Evolutionary conservation across 148 eudicot species (phyloP), one percentile per base, ranked within the genome.

Genomic region (Dysphania ambrosioides): DNA sequence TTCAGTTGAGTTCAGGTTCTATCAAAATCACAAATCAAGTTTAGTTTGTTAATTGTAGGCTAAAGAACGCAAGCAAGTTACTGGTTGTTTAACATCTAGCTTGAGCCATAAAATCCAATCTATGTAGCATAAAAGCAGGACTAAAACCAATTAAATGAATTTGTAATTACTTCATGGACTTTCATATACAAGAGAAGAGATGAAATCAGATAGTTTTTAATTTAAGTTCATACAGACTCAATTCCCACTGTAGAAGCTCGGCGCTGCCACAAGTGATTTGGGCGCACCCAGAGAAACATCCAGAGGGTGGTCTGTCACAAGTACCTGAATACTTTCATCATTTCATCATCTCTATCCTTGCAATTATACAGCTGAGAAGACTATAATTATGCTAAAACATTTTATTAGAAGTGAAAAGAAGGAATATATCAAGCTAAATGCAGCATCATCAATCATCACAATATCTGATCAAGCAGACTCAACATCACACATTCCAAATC

Each of bases 251-350:
- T 70, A 78, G 74, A 66, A 69, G 84, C 78, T 78, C 84, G 81
- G 84, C 78, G 32, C 84, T 44, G 78, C 84, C 80, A 74, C 78
- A 81, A 76, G 60, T 47, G 15, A 62, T 23, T 73, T 69, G 72
- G 80, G 84, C 81, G 81, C 84, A 32, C 84, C 81, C 63, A 76
- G 78, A 81, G 80, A 71, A 80, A 77, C 72, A 60, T 75, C 79
- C 66, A 67, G 73, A 16, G 51, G 79, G 67, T 34, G 27, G 81
- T 31, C 83, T 72, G 77, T 80, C 79, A 80, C 80, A 80, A 80
- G 83, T 80, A 80, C 83, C 80, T 80, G 83, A 72, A 64, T 65
- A 30, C 71, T 76, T 72, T 80, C 83, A 80, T 80, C 83, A 80
- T 77, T 30, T 72, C 7, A 60, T 15, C 79, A 72, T 77, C 77